These are phyloP conservation scores for Aristolochia contorta DNA, from an alignment of 164 flowering plant genomes.

Conservation along the genomic window DNA sequence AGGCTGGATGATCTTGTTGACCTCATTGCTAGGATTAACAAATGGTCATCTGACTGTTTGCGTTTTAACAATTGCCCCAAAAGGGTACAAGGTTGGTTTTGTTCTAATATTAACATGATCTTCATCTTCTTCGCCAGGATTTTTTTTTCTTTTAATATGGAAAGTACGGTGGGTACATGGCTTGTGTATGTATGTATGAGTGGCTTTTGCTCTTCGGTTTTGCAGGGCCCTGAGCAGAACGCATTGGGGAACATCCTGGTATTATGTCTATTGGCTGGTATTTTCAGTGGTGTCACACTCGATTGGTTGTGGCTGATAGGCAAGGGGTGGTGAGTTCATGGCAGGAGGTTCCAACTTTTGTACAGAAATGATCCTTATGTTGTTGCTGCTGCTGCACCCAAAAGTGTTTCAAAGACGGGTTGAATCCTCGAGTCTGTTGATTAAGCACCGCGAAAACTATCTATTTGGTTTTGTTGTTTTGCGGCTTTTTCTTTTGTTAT, in stretches of 20 bases:
- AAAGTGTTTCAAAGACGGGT: too few species aligned
- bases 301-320: conserved; percentile 58
- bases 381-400: too few species aligned
- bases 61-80: conserved; percentile 47
- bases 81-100: conserved; percentile 49
- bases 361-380: too few species aligned
- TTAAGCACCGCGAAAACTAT: too few species aligned
- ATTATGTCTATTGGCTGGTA: conserved; percentile 33
- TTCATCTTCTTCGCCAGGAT: not conserved
- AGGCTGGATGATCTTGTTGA: conserved; percentile 59
- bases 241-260: conserved; percentile 60
- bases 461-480: too few species aligned
- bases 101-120: conserved; percentile 1
- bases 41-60: conserved; percentile 63
- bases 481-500: too few species aligned
- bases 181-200: too few species aligned
- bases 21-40: conserved; percentile 40
- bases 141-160: not conserved
- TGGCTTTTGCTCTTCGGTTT: conserved; percentile 8
- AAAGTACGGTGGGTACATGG: too few species aligned
- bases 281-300: conserved; percentile 46
- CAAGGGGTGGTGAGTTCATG: conserved; percentile 16
- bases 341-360: not conserved
- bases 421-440: too few species aligned
- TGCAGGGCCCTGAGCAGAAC: conserved; percentile 62